Conservation (phyloP, 2,329 filamentous ascomycete genomes). For the Talaromyces rugulosus region DNA sequence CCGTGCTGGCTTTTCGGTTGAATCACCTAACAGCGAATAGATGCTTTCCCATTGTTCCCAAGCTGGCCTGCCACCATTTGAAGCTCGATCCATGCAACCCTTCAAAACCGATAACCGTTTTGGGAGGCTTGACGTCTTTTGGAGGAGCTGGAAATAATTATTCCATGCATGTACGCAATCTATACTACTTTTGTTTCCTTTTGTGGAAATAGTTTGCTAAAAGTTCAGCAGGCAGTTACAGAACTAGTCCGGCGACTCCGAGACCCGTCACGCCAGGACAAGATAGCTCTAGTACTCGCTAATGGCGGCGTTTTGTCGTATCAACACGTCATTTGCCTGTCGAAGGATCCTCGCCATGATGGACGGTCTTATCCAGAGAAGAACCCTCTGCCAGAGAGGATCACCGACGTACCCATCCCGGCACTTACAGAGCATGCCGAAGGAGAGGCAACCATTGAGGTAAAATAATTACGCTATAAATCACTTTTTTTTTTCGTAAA, state of each 20-base stretch:
- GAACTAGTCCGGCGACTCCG: slow-evolving; percentile 55
- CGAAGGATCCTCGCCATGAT: slow-evolving; percentile 38
- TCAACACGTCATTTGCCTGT: slow-evolving; percentile 60
- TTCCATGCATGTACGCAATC: slow-evolving; percentile 55
- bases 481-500: no score
- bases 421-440: slow-evolving; percentile 40
- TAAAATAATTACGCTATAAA: slow-evolving; percentile 24
- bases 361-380: slow-evolving; percentile 43
- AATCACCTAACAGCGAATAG: slow-evolving; percentile 29
- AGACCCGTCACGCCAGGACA: slow-evolving; percentile 31
- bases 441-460: slow-evolving; percentile 53
- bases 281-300: slow-evolving; percentile 57
- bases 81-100: slow-evolving; percentile 45
- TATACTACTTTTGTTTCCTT: slow-evolving; percentile 14
- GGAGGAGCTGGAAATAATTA: slow-evolving; percentile 70
- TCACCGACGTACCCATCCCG: slow-evolving; percentile 39
- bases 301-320: slow-evolving; percentile 65
- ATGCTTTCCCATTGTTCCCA: slow-evolving; percentile 67
- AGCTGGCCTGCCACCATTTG: slow-evolving; percentile 60
- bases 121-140: slow-evolving; percentile 65
- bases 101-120: slow-evolving; percentile 54
- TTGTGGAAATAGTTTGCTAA: slow-evolving; percentile 15
- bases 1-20: not conserved
- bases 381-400: slow-evolving; percentile 43
- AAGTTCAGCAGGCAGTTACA: slow-evolving; percentile 41